phyloP scores from a whole-genome alignment of 352 stramenopile species.

The Phytophthora sansomeana region DNA sequence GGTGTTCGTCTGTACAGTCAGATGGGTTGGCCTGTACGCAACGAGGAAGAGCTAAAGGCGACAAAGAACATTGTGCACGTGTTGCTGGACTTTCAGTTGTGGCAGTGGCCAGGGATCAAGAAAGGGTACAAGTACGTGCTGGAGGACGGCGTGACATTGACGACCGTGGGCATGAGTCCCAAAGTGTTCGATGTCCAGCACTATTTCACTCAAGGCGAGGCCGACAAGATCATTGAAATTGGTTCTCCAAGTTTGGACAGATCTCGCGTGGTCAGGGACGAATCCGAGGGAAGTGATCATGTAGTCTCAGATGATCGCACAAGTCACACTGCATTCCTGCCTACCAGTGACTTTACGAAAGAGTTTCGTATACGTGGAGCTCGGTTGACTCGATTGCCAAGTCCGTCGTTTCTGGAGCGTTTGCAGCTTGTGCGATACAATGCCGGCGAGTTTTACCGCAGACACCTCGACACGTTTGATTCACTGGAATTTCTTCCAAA shows the following conservation, averaged over 20 bases:
- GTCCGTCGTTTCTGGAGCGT: conserved; percentile 60
- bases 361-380: conserved; percentile 65
- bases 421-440: conserved; percentile 75
- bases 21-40: conserved; percentile 57
- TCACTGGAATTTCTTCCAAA: conserved; percentile 66
- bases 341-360: conserved; percentile 60
- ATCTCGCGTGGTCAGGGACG: conserved; percentile 63
- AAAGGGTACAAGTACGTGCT: conserved; percentile 68
- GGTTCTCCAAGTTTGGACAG: conserved; percentile 52
- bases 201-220: conserved; percentile 60
- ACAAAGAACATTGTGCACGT: conserved; percentile 69
- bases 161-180: conserved; percentile 58
- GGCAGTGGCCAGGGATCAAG: conserved; percentile 76
- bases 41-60: conserved; percentile 44
- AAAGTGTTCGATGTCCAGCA: conserved; percentile 74
- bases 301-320: conserved; percentile 53
- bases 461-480: conserved; percentile 79
- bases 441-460: conserved; percentile 74
- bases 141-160: conserved; percentile 67
- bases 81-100: conserved; percentile 77
- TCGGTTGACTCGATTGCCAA: conserved; percentile 58
- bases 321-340: conserved; percentile 76
- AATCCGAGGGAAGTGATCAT: conserved; percentile 54
- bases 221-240: conserved; percentile 54
- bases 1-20: conserved; percentile 71